Evolutionary conservation across 306 rosid genomes (phyloP).

Genomic region (Sicyos baderoa): DNA sequence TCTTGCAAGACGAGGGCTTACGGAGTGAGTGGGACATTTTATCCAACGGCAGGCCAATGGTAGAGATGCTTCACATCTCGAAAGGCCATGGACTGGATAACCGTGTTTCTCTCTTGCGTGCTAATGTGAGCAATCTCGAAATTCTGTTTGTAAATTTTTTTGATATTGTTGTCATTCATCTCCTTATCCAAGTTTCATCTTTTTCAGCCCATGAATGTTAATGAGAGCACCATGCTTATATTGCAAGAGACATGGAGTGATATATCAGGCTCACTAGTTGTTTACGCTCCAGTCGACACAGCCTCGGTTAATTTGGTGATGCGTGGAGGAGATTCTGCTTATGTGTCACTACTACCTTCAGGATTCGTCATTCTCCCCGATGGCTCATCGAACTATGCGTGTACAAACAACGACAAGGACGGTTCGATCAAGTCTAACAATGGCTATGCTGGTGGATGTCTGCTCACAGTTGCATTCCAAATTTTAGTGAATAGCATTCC

Average conservation of each 20-base stretch:
- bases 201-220: slow-evolving; percentile 37
- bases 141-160: background rate
- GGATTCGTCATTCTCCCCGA: slow-evolving; percentile 68
- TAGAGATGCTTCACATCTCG: slow-evolving; percentile 47
- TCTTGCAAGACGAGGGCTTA: slow-evolving; percentile 40
- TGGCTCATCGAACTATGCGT: slow-evolving; percentile 23
- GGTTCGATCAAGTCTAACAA: slow-evolving; percentile 18
- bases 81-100: slow-evolving; percentile 55
- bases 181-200: background rate
- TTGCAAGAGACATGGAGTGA: slow-evolving; percentile 79
- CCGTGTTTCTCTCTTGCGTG: slow-evolving; percentile 56
- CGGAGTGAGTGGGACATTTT: slow-evolving; percentile 70
- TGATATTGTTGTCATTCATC: background rate
- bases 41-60: slow-evolving; percentile 40
- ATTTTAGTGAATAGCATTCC: slow-evolving; percentile 41
- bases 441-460: slow-evolving; percentile 29
- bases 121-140: slow-evolving; percentile 37
- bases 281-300: slow-evolving; percentile 59
- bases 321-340: slow-evolving; percentile 61
- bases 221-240: slow-evolving; percentile 41
- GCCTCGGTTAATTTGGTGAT: slow-evolving; percentile 42
- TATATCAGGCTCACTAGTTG: slow-evolving; percentile 50
- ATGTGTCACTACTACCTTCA: slow-evolving; percentile 53
- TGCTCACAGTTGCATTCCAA: slow-evolving; percentile 65
- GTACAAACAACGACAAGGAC: background rate